A percentile compares a stretch with the other conserved stretches of the same genome.
Conservation (phyloP, 805 yeast species). For the Saccharomycopsis babjevae region DNA sequence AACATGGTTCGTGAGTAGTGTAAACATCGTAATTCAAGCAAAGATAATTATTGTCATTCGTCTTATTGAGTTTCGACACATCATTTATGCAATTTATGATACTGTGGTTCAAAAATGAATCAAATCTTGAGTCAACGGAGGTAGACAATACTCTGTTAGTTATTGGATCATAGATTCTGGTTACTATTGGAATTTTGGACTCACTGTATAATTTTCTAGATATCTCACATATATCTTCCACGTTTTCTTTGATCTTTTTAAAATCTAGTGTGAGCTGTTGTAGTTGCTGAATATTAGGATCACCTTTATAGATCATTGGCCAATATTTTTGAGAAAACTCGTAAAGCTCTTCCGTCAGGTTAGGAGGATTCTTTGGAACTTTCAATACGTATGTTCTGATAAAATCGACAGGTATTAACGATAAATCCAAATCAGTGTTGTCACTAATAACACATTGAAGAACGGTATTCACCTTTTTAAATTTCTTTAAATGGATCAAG, state of each 20-base stretch:
- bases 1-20: conserved; percentile 92
- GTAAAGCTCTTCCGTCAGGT: conserved; percentile 47
- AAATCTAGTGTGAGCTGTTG: conserved; percentile 46
- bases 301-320: conserved; percentile 94
- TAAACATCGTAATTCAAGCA: conserved; percentile 72
- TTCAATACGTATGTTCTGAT: conserved; percentile 17
- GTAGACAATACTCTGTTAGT: conserved; percentile 32
- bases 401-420: conserved; percentile 22
- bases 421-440: conserved; percentile 25
- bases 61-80: conserved; percentile 2
- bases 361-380: conserved; percentile 44
- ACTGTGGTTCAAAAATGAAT: conserved; percentile 59
- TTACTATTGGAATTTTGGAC: conserved; percentile 35
- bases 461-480: conserved; percentile 29
- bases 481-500: conserved; percentile 41
- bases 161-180: conserved; percentile 54
- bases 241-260: conserved; percentile 28
- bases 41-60: conserved; percentile 35
- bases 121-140: conserved; percentile 31
- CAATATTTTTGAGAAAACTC: conserved; percentile 63
- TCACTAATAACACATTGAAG: conserved; percentile 36
- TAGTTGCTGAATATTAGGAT: conserved; percentile 64
- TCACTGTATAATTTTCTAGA: conserved; percentile 19
- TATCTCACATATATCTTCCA: conserved; percentile 23
- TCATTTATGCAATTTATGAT: conserved; percentile 53